Percentiles rank a stretch among this genome's conserved stretches.
Evolutionary conservation across 2,329 filamentous ascomycete genomes (phyloP).

Genomic region (Aspergillus pseudoglaucus): DNA sequence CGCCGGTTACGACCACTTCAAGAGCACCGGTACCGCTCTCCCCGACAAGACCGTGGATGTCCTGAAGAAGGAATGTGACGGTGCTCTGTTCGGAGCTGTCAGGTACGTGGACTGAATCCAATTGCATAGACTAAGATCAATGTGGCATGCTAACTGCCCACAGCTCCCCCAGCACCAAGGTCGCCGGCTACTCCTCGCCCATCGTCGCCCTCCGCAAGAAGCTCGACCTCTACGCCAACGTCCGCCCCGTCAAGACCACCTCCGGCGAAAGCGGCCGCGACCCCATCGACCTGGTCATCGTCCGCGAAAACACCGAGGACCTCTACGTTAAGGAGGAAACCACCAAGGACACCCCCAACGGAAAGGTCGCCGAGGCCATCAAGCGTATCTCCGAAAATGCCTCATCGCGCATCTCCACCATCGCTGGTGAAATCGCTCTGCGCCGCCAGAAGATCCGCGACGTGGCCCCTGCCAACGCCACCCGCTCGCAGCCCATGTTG

Average conservation of each 20-base stretch:
- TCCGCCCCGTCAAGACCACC: conserved; percentile 86
- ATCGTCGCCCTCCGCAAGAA: conserved; percentile 95
- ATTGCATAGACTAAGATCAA: neutral
- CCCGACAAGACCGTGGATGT: conserved; percentile 85
- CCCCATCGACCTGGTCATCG: conserved; percentile 93
- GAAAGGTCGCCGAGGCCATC: conserved; percentile 91
- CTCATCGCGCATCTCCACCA: conserved; percentile 76
- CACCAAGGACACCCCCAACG: conserved; percentile 64
- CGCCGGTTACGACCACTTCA: conserved; percentile 89
- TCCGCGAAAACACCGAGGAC: conserved; percentile 98
- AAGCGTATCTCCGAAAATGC: conserved; percentile 92
- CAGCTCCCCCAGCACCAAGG: conserved; percentile 77
- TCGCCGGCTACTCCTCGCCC: conserved; percentile 91
- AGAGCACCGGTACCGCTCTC: conserved; percentile 78
- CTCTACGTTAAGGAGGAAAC: conserved; percentile 96
- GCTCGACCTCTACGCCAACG: conserved; percentile 93
- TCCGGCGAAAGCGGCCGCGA: conserved; percentile 46
- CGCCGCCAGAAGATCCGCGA: conserved; percentile 75
- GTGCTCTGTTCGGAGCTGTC: conserved; percentile 92
- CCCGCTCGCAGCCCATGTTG: conserved; percentile 65
- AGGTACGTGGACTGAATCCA: conserved; percentile 40
- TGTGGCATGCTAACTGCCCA: neutral
- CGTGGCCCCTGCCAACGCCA: conserved; percentile 38
- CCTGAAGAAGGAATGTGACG: conserved; percentile 88
- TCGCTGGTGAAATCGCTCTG: conserved; percentile 90